Conservation (phyloP, 1,284 basidiomycete genomes). For the Leccinum fallax region DNA sequence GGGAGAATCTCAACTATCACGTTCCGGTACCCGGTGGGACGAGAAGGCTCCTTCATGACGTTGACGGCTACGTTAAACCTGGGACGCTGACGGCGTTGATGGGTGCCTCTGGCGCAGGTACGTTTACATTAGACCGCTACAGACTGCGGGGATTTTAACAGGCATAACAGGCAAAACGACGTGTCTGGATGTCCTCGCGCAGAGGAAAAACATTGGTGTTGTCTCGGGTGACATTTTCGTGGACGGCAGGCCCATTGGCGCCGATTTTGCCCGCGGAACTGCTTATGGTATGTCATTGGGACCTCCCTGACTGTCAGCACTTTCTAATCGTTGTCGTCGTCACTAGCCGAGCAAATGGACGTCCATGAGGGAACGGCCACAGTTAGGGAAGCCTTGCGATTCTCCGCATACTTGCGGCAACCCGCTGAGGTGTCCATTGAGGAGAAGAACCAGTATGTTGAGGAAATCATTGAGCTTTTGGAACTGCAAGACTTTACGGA, state of each 20-base stretch:
- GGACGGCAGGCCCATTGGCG: slow-evolving; percentile 72
- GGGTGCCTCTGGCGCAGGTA: slow-evolving; percentile 78
- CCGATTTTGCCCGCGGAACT: slow-evolving; percentile 76
- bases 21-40: slow-evolving; percentile 74
- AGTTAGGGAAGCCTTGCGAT: slow-evolving; percentile 87
- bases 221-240: slow-evolving; percentile 81
- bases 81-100: slow-evolving; percentile 79
- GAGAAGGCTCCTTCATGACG: slow-evolving; percentile 76
- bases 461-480: slow-evolving; percentile 73
- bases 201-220: slow-evolving; percentile 86
- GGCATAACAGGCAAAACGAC: slow-evolving; percentile 61
- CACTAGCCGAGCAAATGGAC: slow-evolving; percentile 82
- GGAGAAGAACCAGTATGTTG: slow-evolving; percentile 85
- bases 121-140: slow-evolving; percentile 5
- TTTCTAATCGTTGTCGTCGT: slow-evolving; percentile 4
- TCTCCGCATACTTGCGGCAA: slow-evolving; percentile 90
- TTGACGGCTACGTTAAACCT: slow-evolving; percentile 90
- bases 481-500: slow-evolving; percentile 68
- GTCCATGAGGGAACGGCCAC: slow-evolving; percentile 85
- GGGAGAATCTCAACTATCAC: slow-evolving; percentile 72
- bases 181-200: slow-evolving; percentile 85
- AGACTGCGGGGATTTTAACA: slow-evolving; percentile 22
- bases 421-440: slow-evolving; percentile 67
- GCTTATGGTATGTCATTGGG: slow-evolving; percentile 59
- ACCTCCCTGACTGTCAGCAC: slow-evolving; percentile 21